Conservation (phyloP, 768 basidiomycete genomes). For the Trametes punicea region DNA sequence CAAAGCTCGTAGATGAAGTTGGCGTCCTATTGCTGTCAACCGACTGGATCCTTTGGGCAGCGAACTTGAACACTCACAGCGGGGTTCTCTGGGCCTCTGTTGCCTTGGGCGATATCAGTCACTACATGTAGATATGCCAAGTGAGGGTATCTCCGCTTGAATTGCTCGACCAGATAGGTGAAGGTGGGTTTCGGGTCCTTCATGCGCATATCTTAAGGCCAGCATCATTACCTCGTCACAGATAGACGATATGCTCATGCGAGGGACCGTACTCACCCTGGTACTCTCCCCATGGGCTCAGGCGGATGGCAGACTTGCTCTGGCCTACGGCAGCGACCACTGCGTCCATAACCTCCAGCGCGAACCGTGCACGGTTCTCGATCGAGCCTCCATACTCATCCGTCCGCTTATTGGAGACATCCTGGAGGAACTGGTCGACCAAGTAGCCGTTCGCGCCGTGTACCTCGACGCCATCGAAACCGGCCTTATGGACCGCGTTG, state of each 20-base stretch:
- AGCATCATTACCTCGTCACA: not conserved
- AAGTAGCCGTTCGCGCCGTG: slow-evolving; percentile 32
- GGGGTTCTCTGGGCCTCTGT: slow-evolving; percentile 1
- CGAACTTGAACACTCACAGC: not conserved
- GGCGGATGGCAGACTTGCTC: slow-evolving; percentile 37
- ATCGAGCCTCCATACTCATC: slow-evolving; percentile 50
- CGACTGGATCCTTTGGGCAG: too few relatives aligned
- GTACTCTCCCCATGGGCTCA: slow-evolving; percentile 34
- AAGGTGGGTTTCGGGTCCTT: slow-evolving; percentile 54
- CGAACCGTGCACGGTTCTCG: slow-evolving; percentile 45
- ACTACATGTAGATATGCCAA: slow-evolving; percentile 38
- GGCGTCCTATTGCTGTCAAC: slow-evolving; percentile 3
- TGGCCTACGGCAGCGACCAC: slow-evolving; percentile 38
- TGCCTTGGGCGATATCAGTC: slow-evolving; percentile 19
- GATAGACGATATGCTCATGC: not conserved
- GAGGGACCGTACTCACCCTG: not conserved
- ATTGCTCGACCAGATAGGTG: slow-evolving; percentile 41
- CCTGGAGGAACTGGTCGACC: slow-evolving; percentile 41
- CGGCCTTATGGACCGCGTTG: slow-evolving; percentile 30
- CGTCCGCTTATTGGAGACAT: slow-evolving; percentile 39
- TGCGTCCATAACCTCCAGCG: slow-evolving; percentile 39
- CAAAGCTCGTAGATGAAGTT: slow-evolving; percentile 25
- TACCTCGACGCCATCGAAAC: slow-evolving; percentile 30
- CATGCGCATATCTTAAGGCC: slow-evolving; percentile 42
- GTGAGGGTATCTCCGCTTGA: slow-evolving; percentile 40